These are phyloP conservation scores for Rhizopus delemar DNA, from an alignment of 371 early-diverging fungal species.

Conservation along the genomic window DNA sequence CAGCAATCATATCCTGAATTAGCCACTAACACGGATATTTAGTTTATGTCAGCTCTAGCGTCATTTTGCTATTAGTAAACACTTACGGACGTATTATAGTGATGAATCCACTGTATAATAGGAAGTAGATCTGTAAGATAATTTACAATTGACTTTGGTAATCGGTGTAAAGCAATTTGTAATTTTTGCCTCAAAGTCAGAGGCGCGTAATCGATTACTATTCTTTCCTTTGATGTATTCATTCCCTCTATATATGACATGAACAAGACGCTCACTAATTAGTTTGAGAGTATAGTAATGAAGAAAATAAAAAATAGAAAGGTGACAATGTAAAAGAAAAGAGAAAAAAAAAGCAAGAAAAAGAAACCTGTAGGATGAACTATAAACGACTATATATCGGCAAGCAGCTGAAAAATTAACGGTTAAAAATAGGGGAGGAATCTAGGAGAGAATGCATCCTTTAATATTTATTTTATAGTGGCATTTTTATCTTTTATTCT, in stretches of 20 bases:
- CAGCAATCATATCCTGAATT: conserved; percentile 80
- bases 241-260: too few species aligned
- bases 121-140: conserved; percentile 17
- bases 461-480: not conserved
- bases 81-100: conserved; percentile 34
- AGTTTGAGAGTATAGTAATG: too few species aligned
- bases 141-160: conserved; percentile 5
- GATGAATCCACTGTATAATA: conserved; percentile 32
- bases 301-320: too few species aligned
- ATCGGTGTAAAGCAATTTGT: not conserved
- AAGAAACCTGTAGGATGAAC: not conserved
- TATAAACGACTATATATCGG: too few species aligned
- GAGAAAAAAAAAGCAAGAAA: not conserved
- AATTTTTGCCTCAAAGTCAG: conserved; percentile 2
- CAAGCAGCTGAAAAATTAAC: too few species aligned
- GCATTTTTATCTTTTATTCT: not conserved
- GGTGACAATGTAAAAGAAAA: not conserved
- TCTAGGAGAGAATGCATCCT: conserved; percentile 1
- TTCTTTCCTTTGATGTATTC: not conserved
- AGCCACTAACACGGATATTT: conserved; percentile 59
- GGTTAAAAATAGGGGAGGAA: conserved; percentile 1
- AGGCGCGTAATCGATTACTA: conserved; percentile 13
- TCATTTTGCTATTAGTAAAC: not conserved
- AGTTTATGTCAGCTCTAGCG: not conserved
- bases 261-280: too few species aligned